Base-by-base conservation (phyloP, 1,284 basidiomycete species). In the Limonomyces culmigenus region DNA sequence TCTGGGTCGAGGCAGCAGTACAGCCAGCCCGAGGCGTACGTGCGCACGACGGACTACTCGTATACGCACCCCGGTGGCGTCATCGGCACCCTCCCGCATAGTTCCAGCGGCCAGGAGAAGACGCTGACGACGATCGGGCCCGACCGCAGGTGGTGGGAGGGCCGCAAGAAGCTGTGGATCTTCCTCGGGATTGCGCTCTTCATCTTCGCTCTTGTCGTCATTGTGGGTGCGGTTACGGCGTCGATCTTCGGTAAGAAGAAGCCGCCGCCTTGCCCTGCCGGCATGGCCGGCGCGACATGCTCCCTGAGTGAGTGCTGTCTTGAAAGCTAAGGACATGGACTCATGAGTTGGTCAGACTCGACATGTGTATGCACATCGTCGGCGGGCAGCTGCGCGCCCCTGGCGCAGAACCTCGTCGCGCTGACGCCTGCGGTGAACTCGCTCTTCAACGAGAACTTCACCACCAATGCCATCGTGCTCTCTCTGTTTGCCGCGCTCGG, bases 291-390 rank as follows among this genome's bases (percentile, higher is more conserved):
- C 17, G 53, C 51, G 13, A 44, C 55, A 12, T 78, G 74, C 47
- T 62, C 63, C 47, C 53, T 78, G 13, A 59, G 74, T 74, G 44
- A 47, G 65, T 55, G 6, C 16, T n/a, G 15, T 35, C 5, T 21
- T 20, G 37, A 27, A n/a, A 27, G 23, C 23, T 27, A 27, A n/a
- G n/a, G n/a, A n/a, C 19, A 18, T 21, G 10, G 15, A 36, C 19
- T 34, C 15, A 32, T 38, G 19, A 29, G 31, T 20, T 14, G 25
- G 34, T 16, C 41, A 76, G 74, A 74, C 53, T 60, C 72, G 3
- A 68, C 70, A 0, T 78, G 74, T 47, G 57, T 67, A 23, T 78
- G 74, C 43, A 67, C 69, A 5, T 61, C 65, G 1, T 50, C 51
- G 8, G 37, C 53, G 3, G 55, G 54, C 12, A 56, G 54, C 39